phyloP scores from a whole-genome alignment of 164 flowering plant species.

The Chloranthus sessilifolius region DNA sequence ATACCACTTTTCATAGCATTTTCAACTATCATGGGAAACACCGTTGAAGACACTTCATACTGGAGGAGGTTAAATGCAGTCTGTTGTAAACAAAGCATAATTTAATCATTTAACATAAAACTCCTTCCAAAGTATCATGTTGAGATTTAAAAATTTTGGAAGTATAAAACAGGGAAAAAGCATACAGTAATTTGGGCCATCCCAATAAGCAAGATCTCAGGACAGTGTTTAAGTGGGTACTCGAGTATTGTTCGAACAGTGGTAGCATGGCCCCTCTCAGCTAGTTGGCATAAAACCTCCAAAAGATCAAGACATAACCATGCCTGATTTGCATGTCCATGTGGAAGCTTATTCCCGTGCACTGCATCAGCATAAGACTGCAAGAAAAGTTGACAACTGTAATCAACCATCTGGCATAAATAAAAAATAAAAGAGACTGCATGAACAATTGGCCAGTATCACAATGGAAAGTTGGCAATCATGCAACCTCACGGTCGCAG shows the following conservation, averaged over 20 bases:
- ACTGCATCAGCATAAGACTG: constrained; percentile 57
- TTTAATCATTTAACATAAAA: constrained; percentile 8
- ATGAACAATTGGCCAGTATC: too few species aligned
- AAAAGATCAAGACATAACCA: constrained; percentile 84
- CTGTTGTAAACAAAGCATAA: constrained; percentile 36
- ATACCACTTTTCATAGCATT: constrained; percentile 33
- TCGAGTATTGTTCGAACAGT: constrained; percentile 55
- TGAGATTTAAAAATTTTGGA: neutral
- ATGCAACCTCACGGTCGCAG: too few species aligned
- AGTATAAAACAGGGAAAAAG: neutral
- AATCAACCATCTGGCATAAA: constrained; percentile 8
- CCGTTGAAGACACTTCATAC: constrained; percentile 52
- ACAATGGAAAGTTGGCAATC: too few species aligned
- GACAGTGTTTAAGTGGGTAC: constrained; percentile 66
- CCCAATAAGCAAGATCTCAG: constrained; percentile 72
- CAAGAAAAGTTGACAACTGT: constrained; percentile 11
- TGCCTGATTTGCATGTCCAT: constrained; percentile 57
- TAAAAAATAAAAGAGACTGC: too few species aligned
- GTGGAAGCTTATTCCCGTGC: constrained; percentile 44
- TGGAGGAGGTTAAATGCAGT: constrained; percentile 81
- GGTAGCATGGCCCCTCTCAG: constrained; percentile 82
- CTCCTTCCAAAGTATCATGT: neutral
- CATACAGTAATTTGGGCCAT: constrained; percentile 79
- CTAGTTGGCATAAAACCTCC: constrained; percentile 70
- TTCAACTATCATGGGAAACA: constrained; percentile 54